Evolutionary conservation across 2,329 filamentous ascomycete genomes (phyloP), one percentile per base, ranked within the genome.

Genomic region (Arthroderma uncinatum): DNA sequence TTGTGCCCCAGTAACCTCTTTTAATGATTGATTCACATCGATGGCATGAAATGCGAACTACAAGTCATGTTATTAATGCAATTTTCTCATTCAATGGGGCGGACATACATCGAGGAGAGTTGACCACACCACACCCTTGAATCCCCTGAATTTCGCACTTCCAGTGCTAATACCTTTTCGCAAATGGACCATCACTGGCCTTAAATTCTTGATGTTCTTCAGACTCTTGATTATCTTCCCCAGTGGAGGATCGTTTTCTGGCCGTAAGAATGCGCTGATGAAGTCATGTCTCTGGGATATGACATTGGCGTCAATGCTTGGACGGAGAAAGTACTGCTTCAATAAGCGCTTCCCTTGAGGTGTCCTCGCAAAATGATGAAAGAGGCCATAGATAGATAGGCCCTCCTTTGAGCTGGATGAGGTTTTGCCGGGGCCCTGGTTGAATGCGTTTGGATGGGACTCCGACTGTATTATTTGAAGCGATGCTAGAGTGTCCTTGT

Each of bases 401-500:
- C 83, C 86, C 72, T 95, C 90, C 68, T 92, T 95, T 0, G 81
- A 79, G 19, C 81, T 84, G 1, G 79, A 82, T 25, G 76, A 78
- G 30, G 77, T 76, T 61, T 76, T 80, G 5, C 78, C 80, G 2
- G 83, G 82, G 0, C 86, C 87, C 71, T 86, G 85, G 63, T 85
- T 87, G 61, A 92, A 86, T 52, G 81, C 84, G 65, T 89, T 90
- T 3, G 89, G 91, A 68, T 95, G 89, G 9, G 82, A 82, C 68
- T 96, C 91, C 1, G 86, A 83, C 57, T 86, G 85, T 25, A 95
- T 77, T 28, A 98, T 88, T 64, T 96, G 92, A 7, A 98, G 78
- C 1, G 90, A 90, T 12, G 82, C 72, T 42, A 97, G 74, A 0
- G 91, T 87, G 66, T 96, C 89, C 1, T 80, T 75, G 63, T 89